These are phyloP conservation scores for Arthrobotrys sphaeroides DNA, from an alignment of 2,329 filamentous ascomycete species.

Conservation along the genomic window DNA sequence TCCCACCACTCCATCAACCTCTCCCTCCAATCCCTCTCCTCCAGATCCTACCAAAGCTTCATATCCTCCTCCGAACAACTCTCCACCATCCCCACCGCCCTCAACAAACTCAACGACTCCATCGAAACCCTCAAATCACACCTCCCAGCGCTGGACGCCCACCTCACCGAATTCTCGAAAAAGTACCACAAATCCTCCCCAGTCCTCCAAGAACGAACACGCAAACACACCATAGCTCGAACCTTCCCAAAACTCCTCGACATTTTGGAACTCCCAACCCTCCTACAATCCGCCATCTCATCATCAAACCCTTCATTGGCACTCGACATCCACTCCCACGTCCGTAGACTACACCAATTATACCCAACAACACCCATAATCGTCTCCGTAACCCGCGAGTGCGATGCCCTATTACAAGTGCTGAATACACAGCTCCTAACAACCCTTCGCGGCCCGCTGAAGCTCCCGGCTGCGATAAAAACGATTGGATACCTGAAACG, in stretches of 20 bases:
- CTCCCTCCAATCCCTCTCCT: slow-evolving; percentile 85
- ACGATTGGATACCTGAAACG: slow-evolving; percentile 91
- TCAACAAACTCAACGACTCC: slow-evolving; percentile 69
- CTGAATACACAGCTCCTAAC: slow-evolving; percentile 86
- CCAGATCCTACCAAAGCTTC: slow-evolving; percentile 85
- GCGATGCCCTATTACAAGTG: slow-evolving; percentile 85
- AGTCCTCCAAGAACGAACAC: slow-evolving; percentile 76
- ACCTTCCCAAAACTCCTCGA: slow-evolving; percentile 91
- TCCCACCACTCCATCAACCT: slow-evolving; percentile 81
- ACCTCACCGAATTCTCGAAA: slow-evolving; percentile 80
- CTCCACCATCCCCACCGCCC: slow-evolving; percentile 70
- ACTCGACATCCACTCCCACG: slow-evolving; percentile 91
- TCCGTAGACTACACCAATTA: slow-evolving; percentile 81
- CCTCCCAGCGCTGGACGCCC: slow-evolving; percentile 80
- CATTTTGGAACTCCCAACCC: slow-evolving; percentile 85
- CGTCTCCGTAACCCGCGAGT: slow-evolving; percentile 75
- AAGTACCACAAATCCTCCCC: slow-evolving; percentile 77
- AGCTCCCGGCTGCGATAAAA: slow-evolving; percentile 87
- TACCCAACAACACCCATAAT: slow-evolving; percentile 83
- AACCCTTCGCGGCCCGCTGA: slow-evolving; percentile 80
- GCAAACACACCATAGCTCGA: slow-evolving; percentile 80
- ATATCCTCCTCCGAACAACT: slow-evolving; percentile 83
- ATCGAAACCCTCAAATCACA: slow-evolving; percentile 74
- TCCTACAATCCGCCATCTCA: slow-evolving; percentile 81
- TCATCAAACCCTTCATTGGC: slow-evolving; percentile 82